Evolutionary conservation across 179 eudicot genomes (phyloP).

Genomic region (Actinidia chinensis): DNA sequence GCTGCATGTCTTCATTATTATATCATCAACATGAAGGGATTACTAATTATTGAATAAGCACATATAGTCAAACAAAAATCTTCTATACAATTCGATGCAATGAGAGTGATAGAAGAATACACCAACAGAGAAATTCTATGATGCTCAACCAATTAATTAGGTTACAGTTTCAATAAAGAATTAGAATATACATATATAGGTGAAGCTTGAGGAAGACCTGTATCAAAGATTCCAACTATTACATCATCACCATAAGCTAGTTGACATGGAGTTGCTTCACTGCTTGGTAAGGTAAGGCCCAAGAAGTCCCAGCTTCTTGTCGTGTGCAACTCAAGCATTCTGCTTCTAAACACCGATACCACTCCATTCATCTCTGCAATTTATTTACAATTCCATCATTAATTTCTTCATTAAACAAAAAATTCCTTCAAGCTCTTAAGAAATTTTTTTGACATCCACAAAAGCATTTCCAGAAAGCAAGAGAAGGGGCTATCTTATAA

Average conservation of each 20-base stretch:
- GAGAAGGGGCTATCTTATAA: background rate
- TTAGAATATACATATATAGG: background rate
- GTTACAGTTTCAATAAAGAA: background rate
- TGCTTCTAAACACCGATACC: slow-evolving; percentile 63
- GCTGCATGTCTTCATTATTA: background rate
- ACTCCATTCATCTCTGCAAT: slow-evolving; percentile 48
- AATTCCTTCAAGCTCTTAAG: background rate
- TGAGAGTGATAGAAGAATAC: background rate
- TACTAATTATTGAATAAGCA: background rate
- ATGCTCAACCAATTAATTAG: background rate
- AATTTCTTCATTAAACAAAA: background rate
- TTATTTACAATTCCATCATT: no score
- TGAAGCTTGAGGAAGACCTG: slow-evolving; percentile 29
- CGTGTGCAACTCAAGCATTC: slow-evolving; percentile 48
- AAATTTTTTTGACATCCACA: no score
- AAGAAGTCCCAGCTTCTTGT: slow-evolving; percentile 89
- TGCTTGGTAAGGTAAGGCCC: slow-evolving; percentile 38
- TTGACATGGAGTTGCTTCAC: slow-evolving; percentile 34
- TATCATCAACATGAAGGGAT: background rate
- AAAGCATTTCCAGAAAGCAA: background rate
- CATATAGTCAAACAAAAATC: background rate
- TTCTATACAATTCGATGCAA: background rate
- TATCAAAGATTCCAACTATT: slow-evolving; percentile 48
- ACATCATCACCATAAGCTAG: slow-evolving; percentile 25
- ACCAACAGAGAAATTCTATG: background rate